A percentile compares a stretch with the other conserved stretches of the same genome.
These are phyloP conservation scores for Vigna angularis DNA, from an alignment of 306 rosid species.

Conservation along the genomic window DNA sequence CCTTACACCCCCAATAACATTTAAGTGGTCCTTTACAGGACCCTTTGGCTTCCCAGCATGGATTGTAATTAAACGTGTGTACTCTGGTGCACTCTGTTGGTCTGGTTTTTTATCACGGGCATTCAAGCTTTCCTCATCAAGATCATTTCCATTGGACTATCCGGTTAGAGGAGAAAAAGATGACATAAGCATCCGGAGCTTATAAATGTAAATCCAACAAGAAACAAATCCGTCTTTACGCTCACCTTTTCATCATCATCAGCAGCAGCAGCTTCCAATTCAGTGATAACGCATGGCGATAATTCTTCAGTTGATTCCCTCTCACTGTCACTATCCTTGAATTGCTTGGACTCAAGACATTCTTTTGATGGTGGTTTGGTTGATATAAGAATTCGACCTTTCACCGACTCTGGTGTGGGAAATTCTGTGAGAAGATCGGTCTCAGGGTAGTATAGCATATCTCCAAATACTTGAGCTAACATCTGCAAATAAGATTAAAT, in stretches of 20 bases:
- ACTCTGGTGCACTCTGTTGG: constrained; percentile 58
- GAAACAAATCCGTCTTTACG: constrained; percentile 1
- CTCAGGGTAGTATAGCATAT: constrained; percentile 69
- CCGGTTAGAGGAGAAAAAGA: constrained; percentile 22
- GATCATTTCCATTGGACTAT: constrained; percentile 60
- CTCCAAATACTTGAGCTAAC: constrained; percentile 73
- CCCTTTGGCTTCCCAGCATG: constrained; percentile 93
- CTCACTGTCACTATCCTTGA: constrained; percentile 57
- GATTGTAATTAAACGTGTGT: constrained; percentile 83
- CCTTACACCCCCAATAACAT: constrained; percentile 59
- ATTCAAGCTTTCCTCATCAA: constrained; percentile 57
- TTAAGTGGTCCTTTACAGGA: constrained; percentile 60
- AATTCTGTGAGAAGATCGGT: constrained; percentile 65
- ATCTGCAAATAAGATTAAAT: constrained; percentile 58
- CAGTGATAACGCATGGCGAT: constrained; percentile 39
- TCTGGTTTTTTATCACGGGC: constrained; percentile 52
- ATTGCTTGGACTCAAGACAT: constrained; percentile 51
- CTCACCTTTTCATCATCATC: constrained; percentile 61
- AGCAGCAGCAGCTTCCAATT: constrained; percentile 43
- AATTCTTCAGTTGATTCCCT: constrained; percentile 59
- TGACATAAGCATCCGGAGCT: constrained; percentile 6
- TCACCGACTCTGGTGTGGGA: constrained; percentile 84
- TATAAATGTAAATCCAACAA: constrained; percentile 34
- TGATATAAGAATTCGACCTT: constrained; percentile 73
- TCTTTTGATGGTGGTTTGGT: constrained; percentile 86